phyloP scores from a whole-genome alignment of 352 stramenopile genomes.

The Phytopythium boreale region DNA sequence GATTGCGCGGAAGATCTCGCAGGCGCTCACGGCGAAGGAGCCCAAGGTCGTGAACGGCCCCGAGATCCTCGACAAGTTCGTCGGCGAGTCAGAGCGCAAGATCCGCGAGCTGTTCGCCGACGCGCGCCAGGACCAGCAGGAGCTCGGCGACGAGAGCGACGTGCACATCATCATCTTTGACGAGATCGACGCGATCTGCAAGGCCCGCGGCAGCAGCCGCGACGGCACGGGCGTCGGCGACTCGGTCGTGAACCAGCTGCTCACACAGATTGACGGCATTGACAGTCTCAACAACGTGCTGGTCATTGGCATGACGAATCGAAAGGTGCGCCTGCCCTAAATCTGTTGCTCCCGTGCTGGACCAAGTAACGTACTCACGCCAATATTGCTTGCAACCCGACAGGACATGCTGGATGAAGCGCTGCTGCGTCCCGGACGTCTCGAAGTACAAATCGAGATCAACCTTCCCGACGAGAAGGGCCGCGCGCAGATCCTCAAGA shows the following conservation, averaged over 20 bases:
- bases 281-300: slow-evolving; percentile 99
- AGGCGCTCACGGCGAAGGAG: slow-evolving; percentile 94
- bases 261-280: slow-evolving; percentile 99
- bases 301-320: slow-evolving; percentile 99
- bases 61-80: slow-evolving; percentile 99
- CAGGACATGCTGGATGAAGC: slow-evolving; percentile 94
- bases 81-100: slow-evolving; percentile 98
- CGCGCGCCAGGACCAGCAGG: slow-evolving; percentile 83
- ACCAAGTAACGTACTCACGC: background rate
- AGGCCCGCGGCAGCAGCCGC: slow-evolving; percentile 90
- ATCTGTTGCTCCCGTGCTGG: background rate
- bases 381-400: background rate
- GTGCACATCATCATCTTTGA: slow-evolving; percentile 99
- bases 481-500: slow-evolving; percentile 97
- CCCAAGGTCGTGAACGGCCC: slow-evolving; percentile 99
- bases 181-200: slow-evolving; percentile 99
- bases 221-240: slow-evolving; percentile 96
- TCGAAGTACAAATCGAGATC: slow-evolving; percentile 99
- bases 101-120: slow-evolving; percentile 98
- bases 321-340: slow-evolving; percentile 76
- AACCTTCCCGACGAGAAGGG: slow-evolving; percentile 95
- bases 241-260: slow-evolving; percentile 98
- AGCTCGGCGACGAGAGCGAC: slow-evolving; percentile 95
- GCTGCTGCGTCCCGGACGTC: slow-evolving; percentile 96
- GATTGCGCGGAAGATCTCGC: slow-evolving; percentile 97